Conservation (phyloP, 1,139 yeast species). For the Suhomyces chickasaworum region DNA sequence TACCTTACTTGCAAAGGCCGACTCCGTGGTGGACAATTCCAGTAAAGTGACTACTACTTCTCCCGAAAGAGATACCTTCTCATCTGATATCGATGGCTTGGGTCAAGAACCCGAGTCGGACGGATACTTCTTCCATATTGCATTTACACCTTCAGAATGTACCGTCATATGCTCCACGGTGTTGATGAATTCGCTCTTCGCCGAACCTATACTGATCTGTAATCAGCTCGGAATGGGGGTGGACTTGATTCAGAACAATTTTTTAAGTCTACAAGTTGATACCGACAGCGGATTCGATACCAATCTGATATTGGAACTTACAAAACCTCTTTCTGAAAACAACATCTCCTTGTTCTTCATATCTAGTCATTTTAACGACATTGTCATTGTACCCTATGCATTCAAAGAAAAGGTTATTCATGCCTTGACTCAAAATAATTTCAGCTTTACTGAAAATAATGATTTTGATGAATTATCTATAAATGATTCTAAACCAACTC, state of each 20-base stretch:
- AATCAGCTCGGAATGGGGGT: constrained; percentile 32
- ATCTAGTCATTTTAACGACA: constrained; percentile 67
- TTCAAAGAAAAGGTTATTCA: constrained; percentile 47
- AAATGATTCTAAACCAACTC: neutral
- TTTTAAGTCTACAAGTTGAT: constrained; percentile 59
- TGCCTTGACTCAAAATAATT: constrained; percentile 46
- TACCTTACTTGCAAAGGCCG: constrained; percentile 3
- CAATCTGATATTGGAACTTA: constrained; percentile 58
- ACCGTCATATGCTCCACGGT: constrained; percentile 52
- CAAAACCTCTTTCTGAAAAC: constrained; percentile 61
- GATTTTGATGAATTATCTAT: neutral
- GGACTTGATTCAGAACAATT: constrained; percentile 47
- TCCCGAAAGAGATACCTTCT: constrained; percentile 14
- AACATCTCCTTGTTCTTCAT: constrained; percentile 63
- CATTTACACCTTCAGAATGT: constrained; percentile 58
- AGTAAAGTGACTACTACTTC: constrained; percentile 16
- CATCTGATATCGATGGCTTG: constrained; percentile 35
- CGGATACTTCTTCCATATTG: constrained; percentile 42
- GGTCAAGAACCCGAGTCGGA: neutral
- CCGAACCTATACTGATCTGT: constrained; percentile 36
- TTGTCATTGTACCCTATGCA: constrained; percentile 58
- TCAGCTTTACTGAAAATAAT: constrained; percentile 48
- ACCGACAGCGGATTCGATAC: constrained; percentile 59
- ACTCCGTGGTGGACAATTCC: constrained; percentile 22
- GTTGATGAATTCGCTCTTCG: constrained; percentile 41